Evolutionary conservation across 1,284 basidiomycete genomes (phyloP).

Genomic region (Kwoniella shivajii): DNA sequence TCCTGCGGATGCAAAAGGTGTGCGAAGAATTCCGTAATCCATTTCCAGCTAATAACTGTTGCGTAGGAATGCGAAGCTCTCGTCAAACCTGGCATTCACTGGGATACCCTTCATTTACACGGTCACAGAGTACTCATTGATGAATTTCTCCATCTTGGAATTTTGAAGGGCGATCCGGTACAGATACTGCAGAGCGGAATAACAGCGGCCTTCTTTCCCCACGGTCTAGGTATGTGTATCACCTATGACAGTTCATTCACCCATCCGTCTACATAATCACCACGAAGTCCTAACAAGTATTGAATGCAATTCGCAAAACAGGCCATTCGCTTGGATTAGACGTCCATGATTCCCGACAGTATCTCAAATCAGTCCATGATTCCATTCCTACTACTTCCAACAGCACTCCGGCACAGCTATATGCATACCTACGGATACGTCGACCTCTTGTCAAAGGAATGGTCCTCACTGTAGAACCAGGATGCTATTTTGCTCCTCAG

Average conservation of each 20-base stretch:
- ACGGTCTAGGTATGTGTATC: conserved; percentile 63
- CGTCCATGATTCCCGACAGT: conserved; percentile 65
- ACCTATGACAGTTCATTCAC: not conserved
- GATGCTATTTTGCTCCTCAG: conserved; percentile 81
- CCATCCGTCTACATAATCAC: no score
- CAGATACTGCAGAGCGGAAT: conserved; percentile 73
- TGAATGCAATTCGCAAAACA: not conserved
- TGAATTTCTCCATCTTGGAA: conserved; percentile 78
- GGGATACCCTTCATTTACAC: conserved; percentile 79
- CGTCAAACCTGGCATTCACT: conserved; percentile 73
- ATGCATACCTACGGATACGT: conserved; percentile 74
- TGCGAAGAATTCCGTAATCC: conserved; percentile 17
- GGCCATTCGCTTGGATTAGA: conserved; percentile 87
- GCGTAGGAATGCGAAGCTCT: conserved; percentile 67
- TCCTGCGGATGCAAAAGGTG: conserved; percentile 83
- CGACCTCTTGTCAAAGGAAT: conserved; percentile 72
- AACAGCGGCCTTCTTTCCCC: conserved; percentile 84
- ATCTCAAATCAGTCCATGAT: conserved; percentile 34
- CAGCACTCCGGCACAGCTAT: conserved; percentile 64
- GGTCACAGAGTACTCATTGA: conserved; percentile 76
- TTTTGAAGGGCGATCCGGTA: conserved; percentile 69
- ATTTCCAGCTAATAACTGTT: not conserved
- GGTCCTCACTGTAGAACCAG: conserved; percentile 81
- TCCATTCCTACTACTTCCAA: conserved; percentile 35
- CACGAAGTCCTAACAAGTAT: no score